Conservation (phyloP, 495 filamentous ascomycete genomes). For the Tuber borchii region DNA sequence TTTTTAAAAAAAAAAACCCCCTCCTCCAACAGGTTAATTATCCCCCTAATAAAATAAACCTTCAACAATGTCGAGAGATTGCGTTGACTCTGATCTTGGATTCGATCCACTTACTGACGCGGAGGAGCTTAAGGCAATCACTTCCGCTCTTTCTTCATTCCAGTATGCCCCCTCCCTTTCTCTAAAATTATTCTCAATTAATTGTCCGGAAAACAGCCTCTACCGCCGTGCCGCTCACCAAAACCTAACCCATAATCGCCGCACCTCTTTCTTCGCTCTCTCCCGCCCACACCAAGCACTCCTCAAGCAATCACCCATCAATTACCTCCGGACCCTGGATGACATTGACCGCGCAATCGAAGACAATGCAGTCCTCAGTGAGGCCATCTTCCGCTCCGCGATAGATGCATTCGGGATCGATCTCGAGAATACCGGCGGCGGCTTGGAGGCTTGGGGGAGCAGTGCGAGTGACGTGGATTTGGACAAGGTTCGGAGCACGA, state of each 20-base stretch:
- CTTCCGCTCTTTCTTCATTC: conserved; percentile 26
- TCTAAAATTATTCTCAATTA: not conserved
- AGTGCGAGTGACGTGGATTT: conserved; percentile 62
- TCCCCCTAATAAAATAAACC: not conserved
- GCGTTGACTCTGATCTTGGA: not conserved
- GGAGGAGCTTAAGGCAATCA: conserved; percentile 29
- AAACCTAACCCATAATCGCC: conserved; percentile 79
- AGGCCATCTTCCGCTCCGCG: conserved; percentile 62
- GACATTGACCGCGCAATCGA: conserved; percentile 84
- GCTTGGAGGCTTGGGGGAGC: conserved; percentile 53
- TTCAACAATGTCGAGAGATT: not conserved
- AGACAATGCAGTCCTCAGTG: conserved; percentile 73
- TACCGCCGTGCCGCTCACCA: conserved; percentile 76
- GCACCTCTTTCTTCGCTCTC: conserved; percentile 87
- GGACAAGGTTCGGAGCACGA: conserved; percentile 82
- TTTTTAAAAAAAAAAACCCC: not conserved
- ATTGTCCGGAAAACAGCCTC: conserved; percentile 11
- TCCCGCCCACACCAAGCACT: conserved; percentile 73
- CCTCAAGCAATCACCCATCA: conserved; percentile 73
- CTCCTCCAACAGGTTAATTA: not conserved
- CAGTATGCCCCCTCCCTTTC: conserved; percentile 12
- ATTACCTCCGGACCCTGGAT: conserved; percentile 66
- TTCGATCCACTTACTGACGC: conserved; percentile 15
- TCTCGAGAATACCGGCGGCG: conserved; percentile 2
- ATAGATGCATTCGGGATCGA: conserved; percentile 47